Percentiles rank a stretch among this genome's conserved stretches.
Evolutionary conservation across 371 early-diverging fungal genomes (phyloP).

Genomic region (Zopfochytrium polystomum): DNA sequence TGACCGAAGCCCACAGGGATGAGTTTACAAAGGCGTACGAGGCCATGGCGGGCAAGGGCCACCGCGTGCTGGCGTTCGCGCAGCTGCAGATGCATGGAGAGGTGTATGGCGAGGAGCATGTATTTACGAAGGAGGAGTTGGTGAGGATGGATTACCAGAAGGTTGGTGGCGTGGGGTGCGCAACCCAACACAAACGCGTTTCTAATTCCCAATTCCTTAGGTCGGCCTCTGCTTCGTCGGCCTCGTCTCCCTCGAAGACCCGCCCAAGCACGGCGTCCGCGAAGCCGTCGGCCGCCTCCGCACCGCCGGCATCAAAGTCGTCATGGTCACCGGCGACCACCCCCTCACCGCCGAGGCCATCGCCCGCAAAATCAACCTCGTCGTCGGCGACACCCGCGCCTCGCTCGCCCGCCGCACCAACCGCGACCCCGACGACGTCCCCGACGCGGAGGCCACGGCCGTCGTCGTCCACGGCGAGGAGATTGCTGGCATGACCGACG

Average conservation of each 20-base stretch:
- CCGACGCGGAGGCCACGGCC: neutral
- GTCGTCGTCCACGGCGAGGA: slow-evolving; percentile 40
- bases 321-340: slow-evolving; percentile 58
- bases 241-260: slow-evolving; percentile 49
- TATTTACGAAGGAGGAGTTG: slow-evolving; percentile 37
- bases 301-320: slow-evolving; percentile 50
- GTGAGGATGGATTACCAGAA: slow-evolving; percentile 47
- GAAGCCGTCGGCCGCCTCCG: slow-evolving; percentile 42
- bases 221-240: slow-evolving; percentile 45
- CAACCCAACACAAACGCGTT: too few relatives aligned
- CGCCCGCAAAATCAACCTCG: slow-evolving; percentile 25
- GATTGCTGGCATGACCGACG: slow-evolving; percentile 35
- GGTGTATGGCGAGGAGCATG: slow-evolving; percentile 47
- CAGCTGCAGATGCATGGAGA: slow-evolving; percentile 36
- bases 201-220: too few relatives aligned
- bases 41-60: slow-evolving; percentile 46
- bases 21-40: slow-evolving; percentile 35
- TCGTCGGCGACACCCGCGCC: slow-evolving; percentile 4
- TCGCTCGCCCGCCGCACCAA: too few relatives aligned
- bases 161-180: slow-evolving; percentile 23
- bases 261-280: slow-evolving; percentile 47
- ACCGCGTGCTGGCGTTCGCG: slow-evolving; percentile 51
- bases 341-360: slow-evolving; percentile 51
- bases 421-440: neutral
- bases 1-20: slow-evolving; percentile 22